Conservation (phyloP, 306 rosid species). For the Trifolium repens region DNA sequence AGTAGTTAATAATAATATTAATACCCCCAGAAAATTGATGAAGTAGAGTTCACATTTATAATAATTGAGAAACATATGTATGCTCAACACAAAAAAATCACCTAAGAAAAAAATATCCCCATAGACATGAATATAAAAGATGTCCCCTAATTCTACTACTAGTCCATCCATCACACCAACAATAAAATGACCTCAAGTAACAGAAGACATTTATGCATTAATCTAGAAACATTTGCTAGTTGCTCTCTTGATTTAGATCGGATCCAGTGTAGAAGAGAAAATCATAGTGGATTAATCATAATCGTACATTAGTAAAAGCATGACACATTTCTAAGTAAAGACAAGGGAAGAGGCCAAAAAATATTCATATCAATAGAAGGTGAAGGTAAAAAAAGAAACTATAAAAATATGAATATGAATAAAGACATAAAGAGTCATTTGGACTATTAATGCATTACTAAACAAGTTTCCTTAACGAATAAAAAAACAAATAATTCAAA, state of each 20-base stretch:
- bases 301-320: constrained; percentile 7
- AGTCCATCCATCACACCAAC: too few species aligned
- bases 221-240: constrained; percentile 22
- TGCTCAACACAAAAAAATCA: too few species aligned
- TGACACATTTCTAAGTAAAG: constrained; percentile 25
- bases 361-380: constrained; percentile 11
- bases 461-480: constrained; percentile 22
- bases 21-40: too few species aligned
- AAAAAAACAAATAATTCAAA: constrained; percentile 13
- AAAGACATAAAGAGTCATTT: background rate
- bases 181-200: too few species aligned
- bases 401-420: constrained; percentile 24
- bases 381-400: background rate
- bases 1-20: too few species aligned
- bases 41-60: too few species aligned
- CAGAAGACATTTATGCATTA: background rate
- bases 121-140: too few species aligned
- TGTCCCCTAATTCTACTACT: too few species aligned
- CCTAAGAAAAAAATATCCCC: too few species aligned
- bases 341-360: constrained; percentile 32
- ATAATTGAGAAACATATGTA: too few species aligned
- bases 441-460: constrained; percentile 22
- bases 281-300: constrained; percentile 1
- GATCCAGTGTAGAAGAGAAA: constrained; percentile 16
- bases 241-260: constrained; percentile 27